Evolutionary conservation across 495 filamentous ascomycete species (phyloP).

Genomic region (Parathielavia appendiculata): DNA sequence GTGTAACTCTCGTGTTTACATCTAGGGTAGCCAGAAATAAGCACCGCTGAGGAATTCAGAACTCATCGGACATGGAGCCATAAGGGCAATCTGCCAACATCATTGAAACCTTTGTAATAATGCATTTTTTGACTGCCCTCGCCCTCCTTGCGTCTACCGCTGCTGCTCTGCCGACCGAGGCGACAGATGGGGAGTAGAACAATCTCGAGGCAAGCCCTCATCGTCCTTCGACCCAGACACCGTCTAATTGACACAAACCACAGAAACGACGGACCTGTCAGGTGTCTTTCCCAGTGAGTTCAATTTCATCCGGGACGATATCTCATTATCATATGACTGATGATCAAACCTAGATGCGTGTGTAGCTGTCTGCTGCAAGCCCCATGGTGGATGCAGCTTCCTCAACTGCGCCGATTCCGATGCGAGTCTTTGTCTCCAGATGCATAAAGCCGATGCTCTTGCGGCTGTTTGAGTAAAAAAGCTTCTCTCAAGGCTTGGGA

Average conservation of each 20-base stretch:
- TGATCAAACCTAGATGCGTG: too few species aligned
- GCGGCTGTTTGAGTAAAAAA: too few species aligned
- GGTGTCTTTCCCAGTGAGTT: too few species aligned
- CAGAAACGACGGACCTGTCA: too few species aligned
- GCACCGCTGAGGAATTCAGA: too few species aligned
- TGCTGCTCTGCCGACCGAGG: neutral
- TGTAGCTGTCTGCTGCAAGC: neutral
- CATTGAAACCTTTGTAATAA: neutral
- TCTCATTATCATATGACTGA: too few species aligned
- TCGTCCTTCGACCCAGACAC: neutral
- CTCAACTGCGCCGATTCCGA: constrained; percentile 4
- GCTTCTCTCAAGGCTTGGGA: too few species aligned
- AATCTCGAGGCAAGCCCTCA: neutral
- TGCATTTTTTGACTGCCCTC: neutral
- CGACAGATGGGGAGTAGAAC: neutral
- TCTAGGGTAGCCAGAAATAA: too few species aligned
- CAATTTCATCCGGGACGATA: too few species aligned
- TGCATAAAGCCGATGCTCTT: neutral
- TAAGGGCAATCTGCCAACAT: neutral
- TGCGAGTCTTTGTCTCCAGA: neutral
- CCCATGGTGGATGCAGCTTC: neutral
- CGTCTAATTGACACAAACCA: too few species aligned
- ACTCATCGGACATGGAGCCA: neutral
- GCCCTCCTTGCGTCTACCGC: neutral
- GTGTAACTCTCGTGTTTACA: too few species aligned